Base-by-base conservation (phyloP, 2,329 filamentous ascomycete species). In the Shiraia bambusicola region DNA sequence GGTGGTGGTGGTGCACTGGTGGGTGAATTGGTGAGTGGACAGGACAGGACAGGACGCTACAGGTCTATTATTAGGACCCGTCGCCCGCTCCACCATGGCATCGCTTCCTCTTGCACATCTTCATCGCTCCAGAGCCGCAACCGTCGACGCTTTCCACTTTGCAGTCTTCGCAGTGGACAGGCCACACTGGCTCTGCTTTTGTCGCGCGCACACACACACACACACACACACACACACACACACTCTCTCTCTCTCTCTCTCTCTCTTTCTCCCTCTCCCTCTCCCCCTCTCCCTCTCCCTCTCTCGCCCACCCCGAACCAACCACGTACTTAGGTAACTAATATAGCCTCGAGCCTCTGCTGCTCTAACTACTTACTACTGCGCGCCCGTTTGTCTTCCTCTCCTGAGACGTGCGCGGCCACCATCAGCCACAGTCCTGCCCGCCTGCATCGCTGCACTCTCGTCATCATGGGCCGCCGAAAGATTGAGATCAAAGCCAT, bases 401-500 rank as follows among this genome's bases (percentile, higher is more conserved):
- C 56, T n/a, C n/a, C n/a, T n/a, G n/a, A n/a, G n/a, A n/a, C n/a
- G n/a, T n/a, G n/a, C n/a, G n/a, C n/a, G 42, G 52, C 50, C 36
- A 42, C 37, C 44, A 42, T 50, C 49, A 54, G 47, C 55, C 47
- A 56, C 50, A 39, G 28, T 29, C 33, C 51, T 62, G 46, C 54
- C 22, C 34, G 24, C 35, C 30, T 36, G 29, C 45, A 36, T n/a
- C n/a, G n/a, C n/a, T n/a, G n/a, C 49, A 36, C 29, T 28, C 34
- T 34, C 37, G 38, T 37, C 53, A 66, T 44, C 48, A 98, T 98
- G 93, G 93, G 93, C 71, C 86, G 93, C 72, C 84, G 93, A 80
- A 98, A 98, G 83, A 98, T 98, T 69, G 93, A 97, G 77, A 97
- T 98, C 79, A 96, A 96, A 76, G 89, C 92, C 59, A 97, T 97